Evolutionary conservation across 768 basidiomycete species (phyloP).

Genomic region (Hebeloma cylindrosporum): DNA sequence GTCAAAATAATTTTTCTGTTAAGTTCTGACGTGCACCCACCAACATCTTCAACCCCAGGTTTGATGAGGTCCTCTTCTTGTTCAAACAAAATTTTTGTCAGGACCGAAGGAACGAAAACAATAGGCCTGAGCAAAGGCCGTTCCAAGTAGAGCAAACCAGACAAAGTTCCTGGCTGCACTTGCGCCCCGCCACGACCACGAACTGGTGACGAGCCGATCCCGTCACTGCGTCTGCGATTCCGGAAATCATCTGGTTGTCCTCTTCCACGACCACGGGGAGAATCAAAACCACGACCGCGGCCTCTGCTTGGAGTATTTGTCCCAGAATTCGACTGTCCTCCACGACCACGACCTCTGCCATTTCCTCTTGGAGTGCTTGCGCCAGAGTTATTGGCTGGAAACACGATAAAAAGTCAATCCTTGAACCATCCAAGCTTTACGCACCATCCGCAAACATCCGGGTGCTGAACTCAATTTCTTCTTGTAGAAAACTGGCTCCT

Average conservation of each 20-base stretch:
- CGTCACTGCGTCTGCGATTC: conserved; percentile 27
- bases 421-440: conserved; percentile 4
- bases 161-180: conserved; percentile 46
- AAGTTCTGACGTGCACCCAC: conserved; percentile 34
- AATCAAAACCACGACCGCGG: conserved; percentile 21
- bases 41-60: conserved; percentile 49
- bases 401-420: conserved; percentile 4
- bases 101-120: conserved; percentile 61
- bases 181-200: conserved; percentile 27
- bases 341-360: conserved; percentile 30
- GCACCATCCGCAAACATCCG: conserved; percentile 26
- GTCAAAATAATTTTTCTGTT: conserved; percentile 6
- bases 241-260: conserved; percentile 20
- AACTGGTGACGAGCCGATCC: conserved; percentile 24
- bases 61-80: conserved; percentile 62
- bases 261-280: conserved; percentile 17
- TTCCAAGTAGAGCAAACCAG: conserved; percentile 52
- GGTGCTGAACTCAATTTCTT: conserved; percentile 25
- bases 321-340: conserved; percentile 22
- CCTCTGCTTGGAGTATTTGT: conserved; percentile 21
- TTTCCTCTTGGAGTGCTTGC: conserved; percentile 14
- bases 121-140: conserved; percentile 68
- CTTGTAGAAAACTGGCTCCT: conserved; percentile 21
- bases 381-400: conserved; percentile 9
- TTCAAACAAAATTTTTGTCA: conserved; percentile 51